Evolutionary conservation across 108 stramenopile species (phyloP).

Genomic region (Nitzschia palea): DNA sequence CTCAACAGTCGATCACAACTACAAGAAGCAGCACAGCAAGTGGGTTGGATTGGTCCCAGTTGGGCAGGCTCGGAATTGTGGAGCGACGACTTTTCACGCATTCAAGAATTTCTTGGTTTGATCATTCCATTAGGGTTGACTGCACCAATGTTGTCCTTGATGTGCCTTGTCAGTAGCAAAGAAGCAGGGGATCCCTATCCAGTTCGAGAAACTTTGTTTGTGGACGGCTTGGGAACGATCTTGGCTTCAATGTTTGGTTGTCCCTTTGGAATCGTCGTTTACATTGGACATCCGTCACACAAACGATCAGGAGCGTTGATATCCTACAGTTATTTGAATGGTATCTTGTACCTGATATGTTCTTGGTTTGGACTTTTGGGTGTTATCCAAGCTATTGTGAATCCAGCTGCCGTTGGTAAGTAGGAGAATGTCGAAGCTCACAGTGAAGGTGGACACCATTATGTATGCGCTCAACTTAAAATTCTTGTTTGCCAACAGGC

Average conservation of each 20-base stretch:
- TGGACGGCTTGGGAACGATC: constrained; percentile 58
- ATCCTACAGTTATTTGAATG: constrained; percentile 49
- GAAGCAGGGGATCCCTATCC: constrained; percentile 56
- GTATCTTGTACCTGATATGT: constrained; percentile 40
- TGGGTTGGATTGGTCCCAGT: constrained; percentile 18
- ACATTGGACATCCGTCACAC: constrained; percentile 65
- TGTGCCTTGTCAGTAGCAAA: constrained; percentile 39
- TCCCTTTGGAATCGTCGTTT: constrained; percentile 59
- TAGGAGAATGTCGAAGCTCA: no score
- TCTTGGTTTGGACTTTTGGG: constrained; percentile 42
- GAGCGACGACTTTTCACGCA: constrained; percentile 18
- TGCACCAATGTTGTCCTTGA: constrained; percentile 21
- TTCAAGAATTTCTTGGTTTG: constrained; percentile 40
- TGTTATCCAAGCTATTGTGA: constrained; percentile 25
- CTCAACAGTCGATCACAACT: neutral
- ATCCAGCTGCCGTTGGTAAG: constrained; percentile 22
- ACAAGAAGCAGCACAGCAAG: constrained; percentile 7
- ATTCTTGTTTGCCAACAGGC: constrained; percentile 5
- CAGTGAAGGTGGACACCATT: no score
- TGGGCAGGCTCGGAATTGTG: constrained; percentile 6
- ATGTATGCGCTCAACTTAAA: no score
- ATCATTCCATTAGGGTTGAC: constrained; percentile 43
- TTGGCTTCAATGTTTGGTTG: constrained; percentile 50
- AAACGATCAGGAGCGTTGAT: constrained; percentile 48
- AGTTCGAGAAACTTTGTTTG: constrained; percentile 50